Evolutionary conservation across 768 basidiomycete genomes (phyloP).

Genomic region (Serendipita sp.): DNA sequence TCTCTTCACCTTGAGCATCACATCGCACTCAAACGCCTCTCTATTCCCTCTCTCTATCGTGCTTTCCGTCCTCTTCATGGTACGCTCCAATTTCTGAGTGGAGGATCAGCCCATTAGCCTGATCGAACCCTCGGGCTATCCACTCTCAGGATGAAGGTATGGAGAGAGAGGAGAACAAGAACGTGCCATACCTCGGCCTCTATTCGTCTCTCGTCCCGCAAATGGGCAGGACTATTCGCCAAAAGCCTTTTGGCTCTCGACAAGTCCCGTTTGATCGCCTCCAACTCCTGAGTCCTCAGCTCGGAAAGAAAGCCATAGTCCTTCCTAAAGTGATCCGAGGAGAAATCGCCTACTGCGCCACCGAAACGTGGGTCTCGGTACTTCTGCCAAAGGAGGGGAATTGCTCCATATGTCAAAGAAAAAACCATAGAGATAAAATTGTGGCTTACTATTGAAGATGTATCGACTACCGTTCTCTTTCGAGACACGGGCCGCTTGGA

Average conservation of each 20-base stretch:
- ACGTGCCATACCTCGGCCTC: conserved; percentile 32
- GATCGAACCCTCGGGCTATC: no score
- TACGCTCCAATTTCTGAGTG: conserved; percentile 41
- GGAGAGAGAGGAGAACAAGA: neutral
- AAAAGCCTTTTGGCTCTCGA: conserved; percentile 53
- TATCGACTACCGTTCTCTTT: conserved; percentile 50
- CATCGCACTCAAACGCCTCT: conserved; percentile 55
- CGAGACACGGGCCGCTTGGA: conserved; percentile 77
- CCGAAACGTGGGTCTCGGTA: conserved; percentile 80
- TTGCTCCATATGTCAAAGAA: neutral
- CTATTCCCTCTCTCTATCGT: conserved; percentile 53
- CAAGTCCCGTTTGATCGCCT: conserved; percentile 45
- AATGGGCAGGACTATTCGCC: conserved; percentile 41
- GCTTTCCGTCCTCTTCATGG: conserved; percentile 66
- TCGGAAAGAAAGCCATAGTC: conserved; percentile 64
- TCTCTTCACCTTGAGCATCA: conserved; percentile 35
- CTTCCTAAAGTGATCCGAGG: conserved; percentile 43
- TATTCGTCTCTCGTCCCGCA: conserved; percentile 41
- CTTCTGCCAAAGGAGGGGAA: conserved; percentile 30
- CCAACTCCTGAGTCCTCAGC: conserved; percentile 48
- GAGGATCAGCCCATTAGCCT: neutral
- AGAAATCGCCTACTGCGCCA: conserved; percentile 51
- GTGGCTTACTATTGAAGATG: conserved; percentile 40
- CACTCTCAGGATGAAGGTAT: no score
- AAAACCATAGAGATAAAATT: neutral